Evolutionary conservation across 1,284 basidiomycete genomes (phyloP).

Genomic region (Trametes versicolor): DNA sequence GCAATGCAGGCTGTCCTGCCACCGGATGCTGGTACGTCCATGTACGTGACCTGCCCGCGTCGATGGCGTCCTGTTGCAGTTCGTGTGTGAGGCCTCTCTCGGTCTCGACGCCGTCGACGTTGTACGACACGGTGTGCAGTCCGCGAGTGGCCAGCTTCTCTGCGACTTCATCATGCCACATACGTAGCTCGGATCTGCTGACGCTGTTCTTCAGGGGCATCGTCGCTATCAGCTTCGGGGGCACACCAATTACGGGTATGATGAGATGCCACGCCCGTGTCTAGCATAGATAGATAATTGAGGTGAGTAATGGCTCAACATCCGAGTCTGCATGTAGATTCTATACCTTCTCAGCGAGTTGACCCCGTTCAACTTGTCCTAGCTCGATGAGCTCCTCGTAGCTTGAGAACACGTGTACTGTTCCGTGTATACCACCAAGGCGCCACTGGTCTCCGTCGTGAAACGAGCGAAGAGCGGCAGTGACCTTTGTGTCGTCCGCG

Average conservation of each 20-base stretch:
- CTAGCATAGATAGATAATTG: too few species aligned
- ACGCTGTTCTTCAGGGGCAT: conserved; percentile 8
- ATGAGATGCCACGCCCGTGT: conserved; percentile 5
- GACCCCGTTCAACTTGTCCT: background rate
- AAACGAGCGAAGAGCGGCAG: conserved; percentile 5
- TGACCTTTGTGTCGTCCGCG: conserved; percentile 10
- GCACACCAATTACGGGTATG: conserved; percentile 4
- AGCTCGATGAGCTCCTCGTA: conserved; percentile 9
- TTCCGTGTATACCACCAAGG: conserved; percentile 4
- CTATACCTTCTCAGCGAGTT: background rate
- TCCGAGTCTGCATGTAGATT: background rate
- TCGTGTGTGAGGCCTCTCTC: conserved; percentile 9
- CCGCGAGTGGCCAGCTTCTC: background rate
- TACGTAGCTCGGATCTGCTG: background rate
- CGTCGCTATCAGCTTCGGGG: conserved; percentile 8
- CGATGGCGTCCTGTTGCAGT: conserved; percentile 3
- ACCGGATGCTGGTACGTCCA: conserved; percentile 12
- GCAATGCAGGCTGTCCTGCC: background rate
- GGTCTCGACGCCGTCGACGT: conserved; percentile 12
- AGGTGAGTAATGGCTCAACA: too few species aligned
- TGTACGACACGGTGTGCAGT: background rate
- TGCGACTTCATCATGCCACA: background rate
- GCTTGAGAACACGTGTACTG: background rate
- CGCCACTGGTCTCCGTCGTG: conserved; percentile 5
- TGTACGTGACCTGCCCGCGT: background rate